These are phyloP conservation scores for Stylonectria norvegica DNA, from an alignment of 2,329 filamentous ascomycete species.

Conservation along the genomic window DNA sequence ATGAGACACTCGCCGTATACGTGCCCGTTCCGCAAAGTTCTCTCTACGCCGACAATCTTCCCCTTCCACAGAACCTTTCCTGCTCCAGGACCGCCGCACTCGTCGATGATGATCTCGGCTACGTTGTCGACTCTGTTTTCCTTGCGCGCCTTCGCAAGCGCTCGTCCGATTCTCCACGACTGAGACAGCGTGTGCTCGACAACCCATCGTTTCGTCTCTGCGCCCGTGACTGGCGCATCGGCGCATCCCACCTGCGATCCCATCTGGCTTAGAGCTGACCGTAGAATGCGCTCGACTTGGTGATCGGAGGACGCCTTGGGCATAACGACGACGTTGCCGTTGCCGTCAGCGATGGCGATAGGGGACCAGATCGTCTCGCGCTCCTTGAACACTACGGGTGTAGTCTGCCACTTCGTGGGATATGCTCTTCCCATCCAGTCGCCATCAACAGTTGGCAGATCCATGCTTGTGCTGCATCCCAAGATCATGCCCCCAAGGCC, in stretches of 20 bases:
- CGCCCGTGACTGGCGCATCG: slow-evolving; percentile 46
- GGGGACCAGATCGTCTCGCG: slow-evolving; percentile 44
- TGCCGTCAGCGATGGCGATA: slow-evolving; percentile 49
- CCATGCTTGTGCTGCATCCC: slow-evolving; percentile 50
- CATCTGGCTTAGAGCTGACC: slow-evolving; percentile 53
- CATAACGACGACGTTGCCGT: slow-evolving; percentile 50
- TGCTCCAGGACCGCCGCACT: slow-evolving; percentile 51
- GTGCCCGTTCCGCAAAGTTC: slow-evolving; percentile 54
- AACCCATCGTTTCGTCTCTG: slow-evolving; percentile 48
- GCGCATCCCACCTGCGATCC: slow-evolving; percentile 50
- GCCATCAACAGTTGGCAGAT: slow-evolving; percentile 50
- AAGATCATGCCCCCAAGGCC: slow-evolving; percentile 57
- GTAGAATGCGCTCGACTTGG: slow-evolving; percentile 48
- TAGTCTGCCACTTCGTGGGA: slow-evolving; percentile 54
- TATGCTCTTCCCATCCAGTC: slow-evolving; percentile 58
- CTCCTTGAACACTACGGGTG: slow-evolving; percentile 50
- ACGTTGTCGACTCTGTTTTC: slow-evolving; percentile 51
- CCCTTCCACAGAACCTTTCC: slow-evolving; percentile 60
- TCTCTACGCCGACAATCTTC: slow-evolving; percentile 60
- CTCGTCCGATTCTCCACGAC: slow-evolving; percentile 58
- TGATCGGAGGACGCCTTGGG: slow-evolving; percentile 44
- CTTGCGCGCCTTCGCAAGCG: slow-evolving; percentile 49
- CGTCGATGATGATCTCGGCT: slow-evolving; percentile 55
- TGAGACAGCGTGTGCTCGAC: slow-evolving; percentile 52
- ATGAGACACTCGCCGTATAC: slow-evolving; percentile 59